Percentiles rank a stretch among this genome's conserved stretches.
These are phyloP conservation scores for Collariella sp. DNA, from an alignment of 495 filamentous ascomycete genomes.

Conservation along the genomic window DNA sequence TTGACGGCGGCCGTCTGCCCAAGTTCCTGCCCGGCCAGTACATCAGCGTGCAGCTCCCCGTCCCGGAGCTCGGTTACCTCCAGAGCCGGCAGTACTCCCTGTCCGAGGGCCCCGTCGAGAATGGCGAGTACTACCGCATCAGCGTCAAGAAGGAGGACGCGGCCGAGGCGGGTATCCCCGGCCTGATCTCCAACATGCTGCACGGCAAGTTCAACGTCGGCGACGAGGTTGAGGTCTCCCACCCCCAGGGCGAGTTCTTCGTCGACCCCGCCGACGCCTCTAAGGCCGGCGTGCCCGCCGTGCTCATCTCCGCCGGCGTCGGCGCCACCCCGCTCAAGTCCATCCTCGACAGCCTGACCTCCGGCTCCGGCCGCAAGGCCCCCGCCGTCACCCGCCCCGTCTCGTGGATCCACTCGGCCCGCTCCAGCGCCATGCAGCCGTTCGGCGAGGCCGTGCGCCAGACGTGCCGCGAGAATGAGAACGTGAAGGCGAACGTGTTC, in stretches of 20 bases:
- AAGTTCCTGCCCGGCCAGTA: conserved; percentile 61
- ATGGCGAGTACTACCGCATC: conserved; percentile 54
- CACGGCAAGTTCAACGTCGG: conserved; percentile 53
- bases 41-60: conserved; percentile 50
- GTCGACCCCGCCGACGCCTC: conserved; percentile 33
- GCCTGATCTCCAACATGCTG: conserved; percentile 61
- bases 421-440: conserved; percentile 40
- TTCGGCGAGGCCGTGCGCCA: conserved; percentile 46
- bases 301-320: conserved; percentile 61
- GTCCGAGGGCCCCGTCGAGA: conserved; percentile 46
- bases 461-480: conserved; percentile 38
- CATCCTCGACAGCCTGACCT: conserved; percentile 48
- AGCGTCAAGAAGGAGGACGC: conserved; percentile 58
- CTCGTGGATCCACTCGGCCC: conserved; percentile 59
- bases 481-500: conserved; percentile 37
- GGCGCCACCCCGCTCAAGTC: conserved; percentile 58
- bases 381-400: conserved; percentile 39
- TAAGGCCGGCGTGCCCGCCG: conserved; percentile 44
- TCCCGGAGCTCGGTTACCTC: conserved; percentile 48
- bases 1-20: conserved; percentile 53
- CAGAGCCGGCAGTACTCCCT: conserved; percentile 68
- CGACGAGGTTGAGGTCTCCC: conserved; percentile 54
- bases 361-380: background rate
- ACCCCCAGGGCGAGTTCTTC: conserved; percentile 64
- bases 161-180: conserved; percentile 38